Evolutionary conservation across 352 stramenopile genomes (phyloP).

Genomic region (Detonula confervacea): DNA sequence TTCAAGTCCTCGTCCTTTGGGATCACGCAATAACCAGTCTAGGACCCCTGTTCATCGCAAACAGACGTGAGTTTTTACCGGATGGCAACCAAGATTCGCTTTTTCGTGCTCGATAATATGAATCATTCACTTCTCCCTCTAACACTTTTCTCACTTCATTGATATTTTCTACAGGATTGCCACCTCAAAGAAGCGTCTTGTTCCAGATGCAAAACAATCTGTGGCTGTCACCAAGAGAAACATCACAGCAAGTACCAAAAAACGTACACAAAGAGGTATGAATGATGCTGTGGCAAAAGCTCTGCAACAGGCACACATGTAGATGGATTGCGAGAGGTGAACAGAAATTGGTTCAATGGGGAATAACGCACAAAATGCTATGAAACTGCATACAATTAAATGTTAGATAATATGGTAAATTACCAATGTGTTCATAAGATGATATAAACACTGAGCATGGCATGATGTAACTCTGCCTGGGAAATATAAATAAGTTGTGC

Average conservation of each 20-base stretch:
- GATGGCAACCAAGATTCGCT: no score
- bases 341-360: no score
- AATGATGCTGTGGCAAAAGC: conserved; percentile 5
- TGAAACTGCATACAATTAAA: no score
- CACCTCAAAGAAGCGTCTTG: conserved; percentile 20
- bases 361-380: no score
- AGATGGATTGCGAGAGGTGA: no score
- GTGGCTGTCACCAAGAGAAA: conserved; percentile 8
- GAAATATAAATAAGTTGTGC: no score
- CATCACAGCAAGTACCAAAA: conserved; percentile 9
- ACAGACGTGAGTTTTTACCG: conserved; percentile 35
- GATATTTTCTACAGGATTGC: background rate
- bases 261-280: conserved; percentile 19
- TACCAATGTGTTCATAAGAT: no score
- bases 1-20: conserved; percentile 21
- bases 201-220: conserved; percentile 25
- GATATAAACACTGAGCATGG: no score
- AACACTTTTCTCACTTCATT: background rate
- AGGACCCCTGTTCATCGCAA: conserved; percentile 39
- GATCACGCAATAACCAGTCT: conserved; percentile 9
- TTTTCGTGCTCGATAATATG: background rate
- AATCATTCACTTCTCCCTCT: background rate
- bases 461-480: no score
- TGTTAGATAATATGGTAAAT: no score
- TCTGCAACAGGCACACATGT: background rate